Evolutionary conservation across 371 early-diverging fungal genomes (phyloP), one percentile per base, ranked within the genome.

Genomic region (Mucor plumbeus): DNA sequence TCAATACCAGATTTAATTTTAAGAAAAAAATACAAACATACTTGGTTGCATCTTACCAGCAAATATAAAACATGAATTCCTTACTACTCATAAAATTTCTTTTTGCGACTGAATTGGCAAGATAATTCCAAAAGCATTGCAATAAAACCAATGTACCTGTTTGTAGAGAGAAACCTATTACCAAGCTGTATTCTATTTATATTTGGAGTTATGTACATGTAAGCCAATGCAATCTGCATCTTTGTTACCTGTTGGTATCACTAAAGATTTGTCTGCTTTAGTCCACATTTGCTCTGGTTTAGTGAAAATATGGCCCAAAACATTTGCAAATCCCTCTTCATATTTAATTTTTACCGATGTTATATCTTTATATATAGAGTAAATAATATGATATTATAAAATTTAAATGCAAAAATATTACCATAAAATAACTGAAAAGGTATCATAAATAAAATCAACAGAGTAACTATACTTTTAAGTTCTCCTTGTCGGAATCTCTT

Each of bases 41-140:
- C 17, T 44, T 44, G 44, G 4, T 6, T 26, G 26, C 3, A 44
- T 17, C 17, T 4, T 44, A 44, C 44, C 82, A 84, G 26, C 70
- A 63, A 17, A 85, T 74, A 53, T 85, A 83, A 65, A 81, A 75
- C 64, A 69, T 70, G 53, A 83, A 85, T 68, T 85, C 85, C 21
- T 65, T 69, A 39, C 81, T 81, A 53, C 79, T 74, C 81, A 85
- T 85, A 53, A 85, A 83, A 34, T 73, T 75, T 15, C 69, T 71
- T 61, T 78, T 79, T 19, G 81, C 83, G 26, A 85, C 83, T 21
- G 81, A 75, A 26, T 83, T 78, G 11, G 83, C 75, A 44, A 83
- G 69, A 53, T 85, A 85, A 33, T 85, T 83, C 85, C 85, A 85
- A 62, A 85, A 85, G 36, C 83, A 81, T 70, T 85, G 85, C 14